These are phyloP conservation scores for Gliomastix tumulicola DNA, from an alignment of 2,329 filamentous ascomycete genomes.

Conservation along the genomic window DNA sequence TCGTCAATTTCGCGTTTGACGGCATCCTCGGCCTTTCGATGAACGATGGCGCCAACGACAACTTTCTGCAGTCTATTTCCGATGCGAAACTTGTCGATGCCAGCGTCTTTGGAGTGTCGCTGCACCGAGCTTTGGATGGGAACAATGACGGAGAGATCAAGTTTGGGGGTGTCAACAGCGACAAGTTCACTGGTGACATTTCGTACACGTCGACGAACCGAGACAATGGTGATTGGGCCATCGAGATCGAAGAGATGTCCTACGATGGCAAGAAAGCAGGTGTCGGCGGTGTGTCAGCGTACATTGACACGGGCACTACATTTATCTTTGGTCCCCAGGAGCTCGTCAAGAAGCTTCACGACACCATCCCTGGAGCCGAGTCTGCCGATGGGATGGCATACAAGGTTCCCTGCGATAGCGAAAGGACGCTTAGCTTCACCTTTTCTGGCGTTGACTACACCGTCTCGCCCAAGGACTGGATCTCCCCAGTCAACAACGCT, in stretches of 20 bases:
- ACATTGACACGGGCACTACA: constrained; percentile 80
- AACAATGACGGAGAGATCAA: constrained; percentile 67
- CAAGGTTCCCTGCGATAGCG: constrained; percentile 65
- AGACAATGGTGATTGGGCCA: constrained; percentile 61
- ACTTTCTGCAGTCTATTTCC: constrained; percentile 58
- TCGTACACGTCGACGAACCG: constrained; percentile 44
- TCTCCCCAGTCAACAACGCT: constrained; percentile 37
- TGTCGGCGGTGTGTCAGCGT: constrained; percentile 52
- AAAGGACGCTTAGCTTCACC: constrained; percentile 50
- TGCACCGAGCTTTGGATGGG: constrained; percentile 61
- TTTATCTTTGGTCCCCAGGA: constrained; percentile 65
- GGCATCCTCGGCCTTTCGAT: constrained; percentile 77
- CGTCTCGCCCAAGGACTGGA: constrained; percentile 66
- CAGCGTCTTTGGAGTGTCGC: constrained; percentile 64
- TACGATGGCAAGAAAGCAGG: constrained; percentile 52
- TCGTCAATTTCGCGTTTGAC: constrained; percentile 75
- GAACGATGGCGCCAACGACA: constrained; percentile 50
- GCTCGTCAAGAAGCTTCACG: constrained; percentile 63
- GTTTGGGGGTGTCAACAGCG: constrained; percentile 63
- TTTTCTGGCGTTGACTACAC: constrained; percentile 63
- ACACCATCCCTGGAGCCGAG: constrained; percentile 54
- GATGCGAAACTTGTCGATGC: constrained; percentile 46
- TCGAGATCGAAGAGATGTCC: constrained; percentile 59
- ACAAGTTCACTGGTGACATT: constrained; percentile 62
- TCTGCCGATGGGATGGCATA: constrained; percentile 56